Evolutionary conservation across 208 protist species (phyloP), one percentile per base, ranked within the genome.

Genomic region (Entamoeba nuttalli): DNA sequence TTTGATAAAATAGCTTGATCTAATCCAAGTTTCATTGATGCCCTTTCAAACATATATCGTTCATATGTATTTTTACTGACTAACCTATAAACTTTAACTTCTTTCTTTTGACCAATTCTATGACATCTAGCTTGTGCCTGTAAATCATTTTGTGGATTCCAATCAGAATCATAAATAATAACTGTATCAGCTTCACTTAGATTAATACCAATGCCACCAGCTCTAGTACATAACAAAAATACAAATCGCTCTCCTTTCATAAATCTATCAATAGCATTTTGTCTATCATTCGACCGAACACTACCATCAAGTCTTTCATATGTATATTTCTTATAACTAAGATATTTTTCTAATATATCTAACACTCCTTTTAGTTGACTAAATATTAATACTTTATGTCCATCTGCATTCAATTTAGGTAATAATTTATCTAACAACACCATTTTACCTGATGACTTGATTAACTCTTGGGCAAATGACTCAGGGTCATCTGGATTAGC

Each of bases 91-190:
- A 98, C 97, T 21, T 97, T 97, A 2, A 98, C 97, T 73, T 96
- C 62, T 7, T 97, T 98, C 52, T 35, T 96, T 94, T 97, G 94
- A 25, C 96, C 96, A 51, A 97, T 55, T 50, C 96, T 2, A 95
- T 97, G 96, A 94, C 95, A 96, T 71, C 97, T 51, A 93, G 99
- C 99, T 98, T 99, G 99, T 41, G 98, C 98, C 94, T 99, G 98
- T 17, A 99, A 97, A 96, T 99, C 99, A 53, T 99, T 97, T 96
- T 99, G 98, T 21, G 99, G 98, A 96, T 99, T 99, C 98, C 98
- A 99, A 96, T 99, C 98, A 3, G 97, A 96, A 96, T 99, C 98
- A 97, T 98, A 99, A 55, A 99, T 97, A 94, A 99, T 98, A 35
- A 99, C 98, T 51, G 95, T 97, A 84, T 97, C 95, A n/a, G 97